Base-by-base conservation (phyloP, 192 early-diverging fungal species). In the Coemansia sp. region DNA sequence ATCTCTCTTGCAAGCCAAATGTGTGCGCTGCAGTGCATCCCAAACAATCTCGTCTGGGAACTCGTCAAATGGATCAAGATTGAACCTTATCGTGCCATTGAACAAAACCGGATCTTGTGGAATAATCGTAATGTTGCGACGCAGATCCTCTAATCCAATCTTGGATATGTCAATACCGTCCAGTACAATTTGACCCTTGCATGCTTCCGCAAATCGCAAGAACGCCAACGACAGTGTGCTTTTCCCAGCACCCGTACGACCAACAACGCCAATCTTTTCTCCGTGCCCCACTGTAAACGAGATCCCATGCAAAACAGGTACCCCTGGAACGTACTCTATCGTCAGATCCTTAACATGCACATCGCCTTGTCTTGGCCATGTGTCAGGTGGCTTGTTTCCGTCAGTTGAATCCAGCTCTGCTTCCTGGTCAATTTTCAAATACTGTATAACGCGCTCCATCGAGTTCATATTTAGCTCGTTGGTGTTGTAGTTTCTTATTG, bases 381-480 rank as follows among this genome's bases (percentile, higher is more conserved):
- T 5, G 2, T 36, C 69, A 45, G 85, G 79, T 36, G 87, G 88
- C 39, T 86, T 78, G 33, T 84, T 69, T 5, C 66, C 68, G 8
- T 74, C 68, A 21, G 81, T 70, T 62, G 88, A 82, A 15, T 92
- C 70, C 35, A 83, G 81, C 15, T 89, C 72, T 0, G 88, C 83
- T 66, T 98, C 95, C 65, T 95, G 88, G n/a, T 92, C 92, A 56
- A 95, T 81, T 5, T 77, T 44, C 57, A 90, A 60, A 69, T 96
- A 98, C 72, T 98, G 94, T 2, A 71, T 61, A 12, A 96, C 82
- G 61, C 95, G 90, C 72, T 98, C 95, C 35, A 95, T 85, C 2
- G 90, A 79, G 52, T 92, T 96, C 87, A 96, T 78, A 53, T 87
- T 86, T 85, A 94, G 88, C 83, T 97, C 94, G 78, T 92, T 91